Base-by-base conservation (phyloP, 495 filamentous ascomycete species). In the Penicillium soppii region DNA sequence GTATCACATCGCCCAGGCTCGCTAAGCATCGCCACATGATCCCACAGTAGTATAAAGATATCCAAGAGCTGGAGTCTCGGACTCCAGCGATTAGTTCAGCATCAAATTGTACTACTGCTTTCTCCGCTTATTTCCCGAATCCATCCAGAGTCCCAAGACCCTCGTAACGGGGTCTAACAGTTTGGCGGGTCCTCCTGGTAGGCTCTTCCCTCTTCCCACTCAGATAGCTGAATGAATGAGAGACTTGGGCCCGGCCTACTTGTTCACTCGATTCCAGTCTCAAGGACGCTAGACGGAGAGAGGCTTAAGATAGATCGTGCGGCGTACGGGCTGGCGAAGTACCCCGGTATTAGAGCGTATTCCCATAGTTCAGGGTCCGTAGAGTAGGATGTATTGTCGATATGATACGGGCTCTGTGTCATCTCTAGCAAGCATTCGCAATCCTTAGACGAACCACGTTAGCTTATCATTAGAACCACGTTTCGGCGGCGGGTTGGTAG, bases 121-220 rank as follows among this genome's bases (percentile, higher is more conserved):
- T n/a, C n/a, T n/a, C n/a, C n/a, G n/a, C n/a, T n/a, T n/a, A n/a
- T n/a, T n/a, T n/a, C n/a, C n/a, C n/a, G n/a, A n/a, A n/a, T n/a
- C n/a, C n/a, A n/a, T n/a, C n/a, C n/a, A n/a, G n/a, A n/a, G n/a
- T n/a, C n/a, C n/a, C n/a, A n/a, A n/a, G 5, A 35, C 32, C 32
- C 4, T 10, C 32, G 13, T 35, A 10, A 35, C 32, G n/a, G n/a
- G n/a, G n/a, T n/a, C n/a, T n/a, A n/a, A n/a, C n/a, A n/a, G n/a
- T n/a, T n/a, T n/a, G n/a, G 61, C 42, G 53, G 50, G 29, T 65
- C 40, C 43, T 67, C 53, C 45, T 67, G 38, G 21, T 70, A 70
- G 9, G 17, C 26, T 39, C 20, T 53, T 46, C 47, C 48, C 12
- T 62, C 50, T 12, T 62, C 44, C 59, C 39, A 62, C 19, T 61